These are phyloP conservation scores for Boletus subcaerulescens DNA, from an alignment of 768 basidiomycete genomes.

Conservation along the genomic window DNA sequence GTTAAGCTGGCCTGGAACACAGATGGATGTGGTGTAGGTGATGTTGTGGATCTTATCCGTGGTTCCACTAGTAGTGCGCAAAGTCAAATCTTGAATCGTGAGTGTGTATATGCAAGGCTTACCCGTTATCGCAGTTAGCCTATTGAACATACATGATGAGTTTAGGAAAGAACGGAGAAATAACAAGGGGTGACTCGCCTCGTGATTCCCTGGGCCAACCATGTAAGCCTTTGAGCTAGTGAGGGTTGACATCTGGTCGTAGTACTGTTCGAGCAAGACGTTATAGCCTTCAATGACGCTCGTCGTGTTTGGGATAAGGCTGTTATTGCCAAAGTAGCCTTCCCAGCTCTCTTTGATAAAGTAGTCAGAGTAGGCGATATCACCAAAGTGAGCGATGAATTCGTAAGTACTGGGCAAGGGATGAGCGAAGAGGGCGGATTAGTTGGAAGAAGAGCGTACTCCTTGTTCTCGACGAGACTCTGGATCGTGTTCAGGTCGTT, in stretches of 20 bases:
- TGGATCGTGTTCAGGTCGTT: conserved; percentile 29
- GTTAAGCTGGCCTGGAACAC: conserved; percentile 24
- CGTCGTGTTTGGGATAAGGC: conserved; percentile 24
- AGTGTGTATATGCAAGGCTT: neutral
- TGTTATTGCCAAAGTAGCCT: conserved; percentile 29
- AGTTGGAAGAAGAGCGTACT: conserved; percentile 12
- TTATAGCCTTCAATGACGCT: conserved; percentile 26
- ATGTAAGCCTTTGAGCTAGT: conserved; percentile 26
- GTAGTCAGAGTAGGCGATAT: conserved; percentile 28
- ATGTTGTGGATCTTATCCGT: conserved; percentile 23
- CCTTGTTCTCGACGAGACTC: conserved; percentile 27
- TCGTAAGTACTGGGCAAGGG: conserved; percentile 18
- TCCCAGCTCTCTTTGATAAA: conserved; percentile 31
- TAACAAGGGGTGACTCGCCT: conserved; percentile 6
- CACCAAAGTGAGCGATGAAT: conserved; percentile 26
- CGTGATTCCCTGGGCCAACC: conserved; percentile 28
- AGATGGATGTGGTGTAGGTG: conserved; percentile 26
- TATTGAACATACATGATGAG: neutral
- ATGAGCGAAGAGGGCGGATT: neutral
- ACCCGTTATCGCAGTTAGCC: conserved; percentile 32
- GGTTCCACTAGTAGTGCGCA: conserved; percentile 15
- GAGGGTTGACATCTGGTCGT: conserved; percentile 26
- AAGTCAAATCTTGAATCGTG: neutral
- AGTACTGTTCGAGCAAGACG: conserved; percentile 23
- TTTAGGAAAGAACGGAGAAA: neutral